Percentiles rank a stretch among this genome's conserved stretches.
These are phyloP conservation scores for Leptomonas pyrrhocoris DNA, from an alignment of 208 protist species.

Conservation along the genomic window DNA sequence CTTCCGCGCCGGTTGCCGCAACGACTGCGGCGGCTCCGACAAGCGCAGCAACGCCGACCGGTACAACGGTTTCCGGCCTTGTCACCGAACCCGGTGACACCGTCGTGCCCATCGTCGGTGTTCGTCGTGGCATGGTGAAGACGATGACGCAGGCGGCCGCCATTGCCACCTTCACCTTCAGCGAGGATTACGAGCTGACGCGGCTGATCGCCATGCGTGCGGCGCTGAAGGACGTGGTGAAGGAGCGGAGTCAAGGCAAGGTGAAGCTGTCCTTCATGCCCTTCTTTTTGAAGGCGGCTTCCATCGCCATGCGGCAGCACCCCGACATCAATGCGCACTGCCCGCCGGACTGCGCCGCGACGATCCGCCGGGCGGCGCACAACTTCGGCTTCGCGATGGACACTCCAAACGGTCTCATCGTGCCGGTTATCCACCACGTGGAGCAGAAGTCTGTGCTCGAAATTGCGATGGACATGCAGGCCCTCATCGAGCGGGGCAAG, in stretches of 20 bases:
- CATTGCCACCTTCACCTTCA: slow-evolving; percentile 92
- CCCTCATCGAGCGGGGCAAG: slow-evolving; percentile 65
- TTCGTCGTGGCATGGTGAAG: slow-evolving; percentile 90
- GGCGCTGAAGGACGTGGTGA: slow-evolving; percentile 55
- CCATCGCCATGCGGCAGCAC: slow-evolving; percentile 84
- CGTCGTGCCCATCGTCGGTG: slow-evolving; percentile 48
- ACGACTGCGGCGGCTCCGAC: background rate
- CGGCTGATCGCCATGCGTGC: slow-evolving; percentile 58
- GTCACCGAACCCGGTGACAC: slow-evolving; percentile 30
- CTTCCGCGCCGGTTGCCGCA: background rate
- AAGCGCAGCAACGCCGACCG: slow-evolving; percentile 1
- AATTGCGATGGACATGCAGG: slow-evolving; percentile 91
- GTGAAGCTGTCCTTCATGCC: slow-evolving; percentile 92
- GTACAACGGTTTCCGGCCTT: background rate
- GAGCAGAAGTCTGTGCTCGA: slow-evolving; percentile 89
- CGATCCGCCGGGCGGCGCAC: slow-evolving; percentile 89
- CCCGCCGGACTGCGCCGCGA: slow-evolving; percentile 50
- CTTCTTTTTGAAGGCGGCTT: slow-evolving; percentile 95
- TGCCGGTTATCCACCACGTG: slow-evolving; percentile 94
- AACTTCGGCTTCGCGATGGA: slow-evolving; percentile 97
- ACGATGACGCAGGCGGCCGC: slow-evolving; percentile 87
- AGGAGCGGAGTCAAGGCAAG: slow-evolving; percentile 21
- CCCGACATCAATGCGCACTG: slow-evolving; percentile 90
- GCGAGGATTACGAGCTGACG: slow-evolving; percentile 90
- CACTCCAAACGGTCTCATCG: slow-evolving; percentile 94